Base-by-base conservation (phyloP, 108 stramenopile genomes). In the Skeletonema potamos region DNA sequence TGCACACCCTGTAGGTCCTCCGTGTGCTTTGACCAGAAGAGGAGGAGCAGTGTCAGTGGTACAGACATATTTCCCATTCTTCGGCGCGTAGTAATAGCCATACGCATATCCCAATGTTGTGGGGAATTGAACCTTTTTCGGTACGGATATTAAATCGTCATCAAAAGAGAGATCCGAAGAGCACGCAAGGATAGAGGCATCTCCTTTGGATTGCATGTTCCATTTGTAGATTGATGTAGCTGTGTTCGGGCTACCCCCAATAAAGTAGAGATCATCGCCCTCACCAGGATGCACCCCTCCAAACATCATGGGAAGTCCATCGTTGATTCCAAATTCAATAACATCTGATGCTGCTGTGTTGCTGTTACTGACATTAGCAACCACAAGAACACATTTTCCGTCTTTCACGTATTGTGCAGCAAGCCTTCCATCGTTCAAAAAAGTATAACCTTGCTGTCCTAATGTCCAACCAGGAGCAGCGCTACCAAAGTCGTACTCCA, bases 11-110 rank as follows among this genome's bases (percentile, higher is more conserved):
- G 92, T 92, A 15, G 92, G 92, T 20, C 92, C 92, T 34, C 92
- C 92, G 68, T 94, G 92, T 6, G 86, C 90, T 64, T 94, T 94
- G 27, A 94, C 90, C 24, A 94, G 58, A 2, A 94, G 76, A 28
- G 92, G 92, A 27, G 92, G 92, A 0, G 79, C 74, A 4, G 62
- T 69, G 0, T 65, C 73, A 7, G 82, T 76, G 1, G 78, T 62
- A 62, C 83, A 80, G 0, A 46, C 57, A 51, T 72, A 86, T 3
- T 63, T 30, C n/a, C 63, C 73, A 72, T 86, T 86, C 59, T 69
- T 86, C 2, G 92, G 89, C 13, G 85, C 73, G 55, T 92, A 92
- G 44, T 87, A 84, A 74, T 89, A 89, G 1, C 81, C 89, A 76
- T 74, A 87, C 27, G 85, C 85, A 17, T 76, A 82, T 0, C 86